Conservation (phyloP, 176 grass and related monocot species). For the Carex littledalei region DNA sequence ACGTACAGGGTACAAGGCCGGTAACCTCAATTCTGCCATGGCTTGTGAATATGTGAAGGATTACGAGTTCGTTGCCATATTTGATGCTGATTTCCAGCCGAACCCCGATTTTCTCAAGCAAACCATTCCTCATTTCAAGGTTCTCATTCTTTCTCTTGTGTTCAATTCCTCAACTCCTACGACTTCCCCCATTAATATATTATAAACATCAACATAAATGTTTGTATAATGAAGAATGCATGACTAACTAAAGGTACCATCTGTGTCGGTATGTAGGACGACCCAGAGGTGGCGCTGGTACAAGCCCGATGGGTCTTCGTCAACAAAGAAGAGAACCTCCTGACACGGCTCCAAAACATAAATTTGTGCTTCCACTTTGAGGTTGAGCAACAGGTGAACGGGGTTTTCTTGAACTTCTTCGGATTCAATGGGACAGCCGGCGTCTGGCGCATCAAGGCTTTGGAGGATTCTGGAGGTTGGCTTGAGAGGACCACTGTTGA, state of each 20-base stretch:
- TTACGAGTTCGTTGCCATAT: constrained; percentile 92
- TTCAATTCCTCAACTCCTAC: not conserved
- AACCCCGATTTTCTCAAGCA: constrained; percentile 93
- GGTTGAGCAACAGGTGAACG: constrained; percentile 99
- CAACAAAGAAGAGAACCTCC: constrained; percentile 90
- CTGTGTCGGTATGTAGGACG: constrained; percentile 32
- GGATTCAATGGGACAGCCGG: constrained; percentile 97
- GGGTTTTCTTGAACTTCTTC: constrained; percentile 91
- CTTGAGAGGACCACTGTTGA: constrained; percentile 97
- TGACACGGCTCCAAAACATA: constrained; percentile 96
- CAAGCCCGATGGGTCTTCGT: constrained; percentile 96
- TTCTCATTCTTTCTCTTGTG: constrained; percentile 7
- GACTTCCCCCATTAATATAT: not conserved
- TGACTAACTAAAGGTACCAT: not conserved
- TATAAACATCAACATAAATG: constrained; percentile 14
- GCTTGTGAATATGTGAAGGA: constrained; percentile 76
- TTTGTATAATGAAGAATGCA: not conserved
- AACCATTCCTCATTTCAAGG: constrained; percentile 93
- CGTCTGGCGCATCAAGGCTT: constrained; percentile 91
- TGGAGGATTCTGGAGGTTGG: constrained; percentile 93
- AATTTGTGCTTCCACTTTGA: constrained; percentile 99
- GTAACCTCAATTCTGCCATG: constrained; percentile 97
- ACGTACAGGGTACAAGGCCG: constrained; percentile 92
- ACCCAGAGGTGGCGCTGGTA: constrained; percentile 78
- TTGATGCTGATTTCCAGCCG: constrained; percentile 97